These are phyloP conservation scores for Aspergillus piperis DNA, from an alignment of 2,329 filamentous ascomycete genomes.

Conservation along the genomic window DNA sequence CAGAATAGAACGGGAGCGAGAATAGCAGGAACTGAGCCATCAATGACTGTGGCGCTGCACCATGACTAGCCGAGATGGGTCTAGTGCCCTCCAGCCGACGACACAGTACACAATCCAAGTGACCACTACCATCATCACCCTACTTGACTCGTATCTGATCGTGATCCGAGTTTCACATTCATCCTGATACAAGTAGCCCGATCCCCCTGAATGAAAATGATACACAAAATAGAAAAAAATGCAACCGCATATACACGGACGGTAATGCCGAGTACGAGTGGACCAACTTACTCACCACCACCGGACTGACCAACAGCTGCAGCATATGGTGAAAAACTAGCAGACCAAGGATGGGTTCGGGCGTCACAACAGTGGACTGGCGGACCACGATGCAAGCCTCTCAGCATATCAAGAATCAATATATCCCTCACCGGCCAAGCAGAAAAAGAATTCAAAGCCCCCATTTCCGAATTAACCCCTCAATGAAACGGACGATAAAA, in stretches of 20 bases:
- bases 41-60: not conserved
- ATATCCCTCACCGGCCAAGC: conserved; percentile 2
- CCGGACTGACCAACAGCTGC: not conserved
- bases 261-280: not conserved
- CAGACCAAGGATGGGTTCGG: not conserved
- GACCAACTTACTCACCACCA: not conserved
- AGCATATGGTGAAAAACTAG: not conserved
- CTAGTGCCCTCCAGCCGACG: not conserved
- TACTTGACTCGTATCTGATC: not conserved
- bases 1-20: no score
- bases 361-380: not conserved
- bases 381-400: conserved; percentile 1
- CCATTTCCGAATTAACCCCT: conserved; percentile 1
- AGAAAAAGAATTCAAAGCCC: not conserved
- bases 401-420: not conserved
- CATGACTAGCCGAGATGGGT: not conserved
- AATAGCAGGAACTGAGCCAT: no score
- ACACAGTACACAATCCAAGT: not conserved
- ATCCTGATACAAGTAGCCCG: not conserved
- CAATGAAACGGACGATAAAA: conserved; percentile 4
- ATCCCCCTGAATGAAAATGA: not conserved
- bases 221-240: not conserved
- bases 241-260: not conserved
- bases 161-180: not conserved
- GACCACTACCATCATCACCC: not conserved